These are phyloP conservation scores for Geum urbanum DNA, from an alignment of 306 rosid genomes.

Conservation along the genomic window DNA sequence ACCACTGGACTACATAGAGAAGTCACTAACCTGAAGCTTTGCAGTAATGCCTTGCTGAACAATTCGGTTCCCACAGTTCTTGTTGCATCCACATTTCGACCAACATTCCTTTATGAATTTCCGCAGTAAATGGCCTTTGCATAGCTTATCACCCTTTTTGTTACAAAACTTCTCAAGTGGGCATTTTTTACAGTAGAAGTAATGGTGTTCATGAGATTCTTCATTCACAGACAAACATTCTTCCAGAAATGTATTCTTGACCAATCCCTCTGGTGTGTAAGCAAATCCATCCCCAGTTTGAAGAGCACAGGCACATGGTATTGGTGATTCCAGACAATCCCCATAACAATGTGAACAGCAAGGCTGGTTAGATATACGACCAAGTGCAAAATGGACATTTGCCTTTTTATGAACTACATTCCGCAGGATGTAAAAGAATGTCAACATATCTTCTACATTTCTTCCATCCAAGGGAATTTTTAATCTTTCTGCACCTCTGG, in stretches of 20 bases:
- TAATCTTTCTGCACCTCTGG: slow-evolving; percentile 18
- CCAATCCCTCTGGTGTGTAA: slow-evolving; percentile 15
- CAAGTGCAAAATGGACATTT: slow-evolving; percentile 17
- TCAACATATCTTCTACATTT: background rate
- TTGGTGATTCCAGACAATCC: slow-evolving; percentile 19
- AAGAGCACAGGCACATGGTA: slow-evolving; percentile 21
- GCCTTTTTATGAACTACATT: slow-evolving; percentile 22
- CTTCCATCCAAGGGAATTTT: slow-evolving; percentile 15
- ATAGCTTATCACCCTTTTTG: background rate
- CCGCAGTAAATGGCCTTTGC: slow-evolving; percentile 15
- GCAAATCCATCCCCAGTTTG: slow-evolving; percentile 28
- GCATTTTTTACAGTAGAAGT: slow-evolving; percentile 9
- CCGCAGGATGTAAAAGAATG: slow-evolving; percentile 1
- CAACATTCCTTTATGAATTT: slow-evolving; percentile 30
- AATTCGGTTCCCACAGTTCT: slow-evolving; percentile 25
- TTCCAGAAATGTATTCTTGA: slow-evolving; percentile 22
- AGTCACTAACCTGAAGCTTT: slow-evolving; percentile 27
- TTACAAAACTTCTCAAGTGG: slow-evolving; percentile 6
- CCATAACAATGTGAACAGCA: slow-evolving; percentile 22
- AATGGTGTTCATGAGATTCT: slow-evolving; percentile 9
- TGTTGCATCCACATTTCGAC: slow-evolving; percentile 25
- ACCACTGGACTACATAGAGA: background rate
- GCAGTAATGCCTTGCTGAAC: slow-evolving; percentile 24
- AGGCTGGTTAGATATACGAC: slow-evolving; percentile 1
- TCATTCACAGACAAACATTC: slow-evolving; percentile 9